Conservation (phyloP, 495 filamentous ascomycete species). For the Stereocaulon alpinum region DNA sequence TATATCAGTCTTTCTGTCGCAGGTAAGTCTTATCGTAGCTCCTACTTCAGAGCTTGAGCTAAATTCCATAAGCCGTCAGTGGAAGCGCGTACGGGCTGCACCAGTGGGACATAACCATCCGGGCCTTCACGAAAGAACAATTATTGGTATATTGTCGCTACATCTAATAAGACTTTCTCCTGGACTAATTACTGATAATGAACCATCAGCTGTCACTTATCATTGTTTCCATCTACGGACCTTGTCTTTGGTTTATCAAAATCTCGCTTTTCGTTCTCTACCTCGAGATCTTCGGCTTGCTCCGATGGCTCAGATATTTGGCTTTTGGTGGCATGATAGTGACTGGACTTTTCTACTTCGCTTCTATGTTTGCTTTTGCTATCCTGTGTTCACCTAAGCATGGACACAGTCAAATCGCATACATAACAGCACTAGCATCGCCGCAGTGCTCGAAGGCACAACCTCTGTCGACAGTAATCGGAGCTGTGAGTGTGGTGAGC, state of each 20-base stretch:
- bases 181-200: neutral
- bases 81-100: conserved; percentile 6
- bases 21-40: neutral
- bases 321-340: conserved; percentile 12
- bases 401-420: conserved; percentile 8
- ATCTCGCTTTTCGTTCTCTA: conserved; percentile 18
- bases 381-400: conserved; percentile 9
- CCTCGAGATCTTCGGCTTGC: conserved; percentile 14
- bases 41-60: too few relatives aligned
- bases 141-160: neutral
- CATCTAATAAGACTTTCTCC: neutral
- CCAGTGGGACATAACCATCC: conserved; percentile 6
- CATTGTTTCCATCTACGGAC: conserved; percentile 12
- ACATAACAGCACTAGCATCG: conserved; percentile 10
- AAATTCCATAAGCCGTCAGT: neutral
- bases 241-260: conserved; percentile 21
- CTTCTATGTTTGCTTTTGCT: conserved; percentile 1
- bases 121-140: neutral
- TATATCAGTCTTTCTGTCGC: neutral
- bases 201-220: conserved; percentile 12
- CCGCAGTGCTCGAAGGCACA: conserved; percentile 2
- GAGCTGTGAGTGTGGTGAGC: conserved; percentile 17
- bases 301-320: conserved; percentile 15
- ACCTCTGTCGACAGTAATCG: neutral
- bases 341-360: conserved; percentile 17